Conservation (phyloP, 1,284 basidiomycete species). For the Agroathelia rolfsii region DNA sequence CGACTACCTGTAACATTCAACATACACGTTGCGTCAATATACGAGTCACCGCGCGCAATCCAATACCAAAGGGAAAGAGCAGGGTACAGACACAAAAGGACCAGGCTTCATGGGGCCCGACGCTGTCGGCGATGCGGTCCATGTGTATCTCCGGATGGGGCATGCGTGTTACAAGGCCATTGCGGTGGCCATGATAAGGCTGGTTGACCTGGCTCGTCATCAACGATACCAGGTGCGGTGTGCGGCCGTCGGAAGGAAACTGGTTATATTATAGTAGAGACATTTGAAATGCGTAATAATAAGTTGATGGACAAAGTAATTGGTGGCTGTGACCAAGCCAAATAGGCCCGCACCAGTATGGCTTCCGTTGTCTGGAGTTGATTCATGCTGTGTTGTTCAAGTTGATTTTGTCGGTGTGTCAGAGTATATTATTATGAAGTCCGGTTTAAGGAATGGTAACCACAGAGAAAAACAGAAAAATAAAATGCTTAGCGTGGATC, state of each 20-base stretch:
- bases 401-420: no score
- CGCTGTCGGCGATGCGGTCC: constrained; percentile 70
- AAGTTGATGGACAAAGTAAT: no score
- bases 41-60: constrained; percentile 1
- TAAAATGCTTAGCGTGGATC: no score
- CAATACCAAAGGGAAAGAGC: constrained; percentile 4
- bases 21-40: background rate
- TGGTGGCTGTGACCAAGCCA: no score
- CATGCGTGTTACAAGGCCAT: constrained; percentile 38
- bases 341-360: no score
- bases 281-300: no score
- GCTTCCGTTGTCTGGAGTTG: no score
- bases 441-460: no score
- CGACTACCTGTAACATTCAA: constrained; percentile 40
- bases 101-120: constrained; percentile 55
- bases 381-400: no score
- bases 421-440: no score
- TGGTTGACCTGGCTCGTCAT: constrained; percentile 45
- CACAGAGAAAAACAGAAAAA: no score
- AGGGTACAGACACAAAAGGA: constrained; percentile 22
- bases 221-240: constrained; percentile 57
- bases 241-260: constrained; percentile 35
- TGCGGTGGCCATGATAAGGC: constrained; percentile 37
- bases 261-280: no score
- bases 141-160: constrained; percentile 76